phyloP scores from a whole-genome alignment of 495 filamentous ascomycete genomes.

The Podospora anserina region DNA sequence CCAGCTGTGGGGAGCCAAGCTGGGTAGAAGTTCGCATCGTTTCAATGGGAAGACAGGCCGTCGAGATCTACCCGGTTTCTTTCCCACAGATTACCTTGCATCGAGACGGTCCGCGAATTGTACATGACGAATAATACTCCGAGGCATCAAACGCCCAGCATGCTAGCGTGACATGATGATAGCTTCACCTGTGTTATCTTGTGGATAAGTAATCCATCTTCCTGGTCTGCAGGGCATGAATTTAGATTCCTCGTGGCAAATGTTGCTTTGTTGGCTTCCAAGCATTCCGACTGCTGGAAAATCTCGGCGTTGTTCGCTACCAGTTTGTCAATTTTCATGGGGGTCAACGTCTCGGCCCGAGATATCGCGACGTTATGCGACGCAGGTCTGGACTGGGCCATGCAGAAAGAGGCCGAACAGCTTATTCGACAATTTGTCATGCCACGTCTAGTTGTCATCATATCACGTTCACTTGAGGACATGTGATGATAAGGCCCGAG shows the following conservation, averaged over 20 bases:
- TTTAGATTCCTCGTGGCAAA: neutral
- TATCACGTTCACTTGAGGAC: neutral
- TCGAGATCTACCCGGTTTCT: conserved; percentile 19
- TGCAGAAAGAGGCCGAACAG: neutral
- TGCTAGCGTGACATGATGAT: conserved; percentile 4
- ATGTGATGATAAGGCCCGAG: neutral
- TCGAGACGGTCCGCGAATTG: neutral
- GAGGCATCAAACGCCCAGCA: neutral
- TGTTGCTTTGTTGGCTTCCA: neutral
- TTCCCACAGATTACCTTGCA: conserved; percentile 9
- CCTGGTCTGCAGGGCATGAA: neutral
- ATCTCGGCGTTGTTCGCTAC: conserved; percentile 7
- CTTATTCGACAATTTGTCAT: neutral
- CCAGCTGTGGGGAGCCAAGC: neutral
- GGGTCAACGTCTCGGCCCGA: neutral
- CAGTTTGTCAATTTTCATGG: neutral
- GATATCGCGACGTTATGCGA: neutral
- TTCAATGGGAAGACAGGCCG: conserved; percentile 7
- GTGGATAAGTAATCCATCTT: neutral
- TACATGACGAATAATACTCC: conserved; percentile 16
- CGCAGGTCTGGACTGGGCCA: neutral
- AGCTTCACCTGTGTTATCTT: conserved; percentile 4
- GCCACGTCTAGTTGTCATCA: neutral
- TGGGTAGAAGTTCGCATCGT: conserved; percentile 3
- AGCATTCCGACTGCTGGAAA: conserved; percentile 12